Conservation (phyloP, 2,329 filamentous ascomycete genomes). For the Fusarium napiforme region DNA sequence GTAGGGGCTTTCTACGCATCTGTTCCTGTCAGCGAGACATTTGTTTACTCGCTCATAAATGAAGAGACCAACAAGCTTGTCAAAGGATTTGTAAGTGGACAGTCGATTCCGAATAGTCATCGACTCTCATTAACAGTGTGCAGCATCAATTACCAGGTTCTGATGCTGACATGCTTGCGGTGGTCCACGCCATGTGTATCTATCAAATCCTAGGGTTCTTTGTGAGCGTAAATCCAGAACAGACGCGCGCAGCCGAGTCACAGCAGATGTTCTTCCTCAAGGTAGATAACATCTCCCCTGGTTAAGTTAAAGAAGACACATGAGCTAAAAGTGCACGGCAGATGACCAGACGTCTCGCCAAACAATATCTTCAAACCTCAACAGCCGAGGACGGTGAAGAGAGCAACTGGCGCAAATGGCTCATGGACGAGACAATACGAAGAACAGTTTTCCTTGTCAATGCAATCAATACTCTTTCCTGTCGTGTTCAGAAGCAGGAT, state of each 20-base stretch:
- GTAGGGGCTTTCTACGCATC: background rate
- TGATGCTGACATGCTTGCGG: background rate
- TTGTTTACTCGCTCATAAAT: background rate
- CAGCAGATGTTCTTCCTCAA: background rate
- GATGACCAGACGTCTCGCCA: background rate
- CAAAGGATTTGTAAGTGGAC: background rate
- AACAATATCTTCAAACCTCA: background rate
- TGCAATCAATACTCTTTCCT: background rate
- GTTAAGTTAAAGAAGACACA: accelerated
- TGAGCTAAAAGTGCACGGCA: background rate
- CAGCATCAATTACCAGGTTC: background rate
- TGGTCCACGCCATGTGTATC: background rate
- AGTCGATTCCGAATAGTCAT: accelerated
- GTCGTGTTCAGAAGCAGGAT: background rate
- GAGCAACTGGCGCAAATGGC: background rate
- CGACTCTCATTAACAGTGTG: background rate
- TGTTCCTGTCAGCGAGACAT: background rate
- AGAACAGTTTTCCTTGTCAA: background rate
- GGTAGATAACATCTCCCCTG: accelerated
- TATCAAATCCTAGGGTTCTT: background rate
- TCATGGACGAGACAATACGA: background rate
- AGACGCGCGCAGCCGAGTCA: background rate
- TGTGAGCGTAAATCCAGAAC: background rate
- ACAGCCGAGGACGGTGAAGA: background rate
- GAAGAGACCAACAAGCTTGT: background rate